phyloP scores from a whole-genome alignment of 352 stramenopile species.

The Pilasporangium apinafurcum region DNA sequence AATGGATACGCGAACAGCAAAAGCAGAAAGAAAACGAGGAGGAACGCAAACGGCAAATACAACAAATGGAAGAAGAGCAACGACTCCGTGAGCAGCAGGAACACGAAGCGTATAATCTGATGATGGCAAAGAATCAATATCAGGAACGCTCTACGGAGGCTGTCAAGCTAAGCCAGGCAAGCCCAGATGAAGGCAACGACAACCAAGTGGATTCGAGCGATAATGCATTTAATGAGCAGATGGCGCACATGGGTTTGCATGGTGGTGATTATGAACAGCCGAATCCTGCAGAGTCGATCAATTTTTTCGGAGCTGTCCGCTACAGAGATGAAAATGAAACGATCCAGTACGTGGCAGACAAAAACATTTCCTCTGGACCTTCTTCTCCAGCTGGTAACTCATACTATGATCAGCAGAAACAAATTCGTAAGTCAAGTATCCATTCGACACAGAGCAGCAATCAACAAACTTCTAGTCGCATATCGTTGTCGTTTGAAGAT shows the following conservation, averaged over 20 bases:
- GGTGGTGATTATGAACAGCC: neutral
- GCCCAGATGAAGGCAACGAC: neutral
- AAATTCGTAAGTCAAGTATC: slow-evolving; percentile 1
- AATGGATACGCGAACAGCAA: too few relatives aligned
- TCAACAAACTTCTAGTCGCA: neutral
- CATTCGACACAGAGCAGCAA: slow-evolving; percentile 4
- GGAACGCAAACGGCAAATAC: too few relatives aligned
- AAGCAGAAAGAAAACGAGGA: too few relatives aligned
- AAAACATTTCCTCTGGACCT: neutral
- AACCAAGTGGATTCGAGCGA: slow-evolving; percentile 9
- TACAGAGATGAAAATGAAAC: slow-evolving; percentile 6
- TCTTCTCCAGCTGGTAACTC: neutral
- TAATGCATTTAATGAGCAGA: slow-evolving; percentile 9
- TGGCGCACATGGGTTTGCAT: slow-evolving; percentile 1
- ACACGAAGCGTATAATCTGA: too few relatives aligned
- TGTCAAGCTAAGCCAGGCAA: neutral
- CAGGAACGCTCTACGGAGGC: too few relatives aligned
- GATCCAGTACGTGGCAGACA: slow-evolving; percentile 10
- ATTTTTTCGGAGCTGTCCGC: too few relatives aligned
- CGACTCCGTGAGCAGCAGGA: too few relatives aligned
- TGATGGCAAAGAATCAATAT: too few relatives aligned
- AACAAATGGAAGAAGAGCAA: too few relatives aligned
- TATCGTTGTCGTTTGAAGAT: neutral
- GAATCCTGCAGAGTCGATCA: too few relatives aligned
- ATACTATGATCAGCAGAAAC: too few relatives aligned